phyloP scores from a whole-genome alignment of 2,329 filamentous ascomycete species.

The Dryadomyces quercivorus region DNA sequence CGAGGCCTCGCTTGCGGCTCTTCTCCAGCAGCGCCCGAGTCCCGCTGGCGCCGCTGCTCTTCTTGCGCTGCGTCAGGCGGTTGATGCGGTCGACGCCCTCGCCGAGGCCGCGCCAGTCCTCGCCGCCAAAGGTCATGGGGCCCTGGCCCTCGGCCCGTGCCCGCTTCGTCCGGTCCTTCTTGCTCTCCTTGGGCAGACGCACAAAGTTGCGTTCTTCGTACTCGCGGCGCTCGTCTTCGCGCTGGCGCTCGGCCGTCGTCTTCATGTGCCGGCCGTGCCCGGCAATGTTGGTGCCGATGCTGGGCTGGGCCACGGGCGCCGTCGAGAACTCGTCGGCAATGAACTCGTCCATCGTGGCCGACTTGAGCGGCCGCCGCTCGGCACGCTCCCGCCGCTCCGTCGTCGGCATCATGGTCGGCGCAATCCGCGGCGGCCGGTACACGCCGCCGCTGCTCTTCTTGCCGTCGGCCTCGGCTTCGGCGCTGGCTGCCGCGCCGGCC shows the following conservation, averaged over 20 bases:
- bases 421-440: constrained; percentile 81
- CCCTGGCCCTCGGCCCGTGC: constrained; percentile 34
- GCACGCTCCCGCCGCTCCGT: constrained; percentile 49
- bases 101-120: constrained; percentile 82
- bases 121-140: constrained; percentile 68
- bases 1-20: constrained; percentile 69
- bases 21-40: constrained; percentile 60
- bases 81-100: constrained; percentile 82
- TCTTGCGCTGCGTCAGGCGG: constrained; percentile 61
- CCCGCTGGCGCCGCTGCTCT: constrained; percentile 35
- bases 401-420: constrained; percentile 72
- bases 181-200: constrained; percentile 72
- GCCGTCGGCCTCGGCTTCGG: background rate
- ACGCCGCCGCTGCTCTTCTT: constrained; percentile 39
- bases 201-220: constrained; percentile 94
- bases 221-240: constrained; percentile 64
- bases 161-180: constrained; percentile 69
- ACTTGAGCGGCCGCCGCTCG: constrained; percentile 55
- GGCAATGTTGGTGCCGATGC: constrained; percentile 81
- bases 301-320: constrained; percentile 74
- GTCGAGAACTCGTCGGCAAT: constrained; percentile 71
- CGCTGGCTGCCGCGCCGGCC: background rate
- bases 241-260: constrained; percentile 61
- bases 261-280: constrained; percentile 68
- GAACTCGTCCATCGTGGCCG: constrained; percentile 84